Conservation (phyloP, 1,284 basidiomycete species). For the Ustilago bromivora region DNA sequence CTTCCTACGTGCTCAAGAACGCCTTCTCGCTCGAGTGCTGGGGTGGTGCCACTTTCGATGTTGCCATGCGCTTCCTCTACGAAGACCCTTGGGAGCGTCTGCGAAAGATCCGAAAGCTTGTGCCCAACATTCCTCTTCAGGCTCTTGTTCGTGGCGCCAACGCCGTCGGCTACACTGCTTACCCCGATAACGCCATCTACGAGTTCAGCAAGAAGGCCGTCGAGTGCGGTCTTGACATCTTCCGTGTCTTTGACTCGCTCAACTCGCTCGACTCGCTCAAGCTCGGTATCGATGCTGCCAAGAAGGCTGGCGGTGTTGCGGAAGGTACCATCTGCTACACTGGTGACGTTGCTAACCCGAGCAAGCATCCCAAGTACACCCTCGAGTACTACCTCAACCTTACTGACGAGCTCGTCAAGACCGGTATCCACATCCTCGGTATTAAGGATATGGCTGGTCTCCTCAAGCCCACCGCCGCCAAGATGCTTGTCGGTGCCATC, state of each 20-base stretch:
- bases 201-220: conserved; percentile 85
- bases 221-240: conserved; percentile 98
- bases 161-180: conserved; percentile 98
- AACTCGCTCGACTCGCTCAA: conserved; percentile 67
- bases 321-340: conserved; percentile 92
- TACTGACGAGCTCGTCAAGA: conserved; percentile 89
- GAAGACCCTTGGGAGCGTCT: conserved; percentile 99
- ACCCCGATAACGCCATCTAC: conserved; percentile 99
- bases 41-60: conserved; percentile 99
- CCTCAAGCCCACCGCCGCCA: conserved; percentile 93
- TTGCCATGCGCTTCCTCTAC: conserved; percentile 99
- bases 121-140: conserved; percentile 98
- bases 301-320: conserved; percentile 99
- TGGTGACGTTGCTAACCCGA: conserved; percentile 94
- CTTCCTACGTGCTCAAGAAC: conserved; percentile 85
- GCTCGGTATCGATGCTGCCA: conserved; percentile 89
- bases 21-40: conserved; percentile 98
- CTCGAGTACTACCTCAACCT: conserved; percentile 98
- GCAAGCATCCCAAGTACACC: conserved; percentile 93
- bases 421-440: conserved; percentile 96
- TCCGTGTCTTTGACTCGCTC: conserved; percentile 99
- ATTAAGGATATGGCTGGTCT: conserved; percentile 99
- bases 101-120: conserved; percentile 91
- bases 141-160: conserved; percentile 98
- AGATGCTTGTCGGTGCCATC: conserved; percentile 91